phyloP scores from a whole-genome alignment of 768 basidiomycete species.

The Calvatia gigantea region DNA sequence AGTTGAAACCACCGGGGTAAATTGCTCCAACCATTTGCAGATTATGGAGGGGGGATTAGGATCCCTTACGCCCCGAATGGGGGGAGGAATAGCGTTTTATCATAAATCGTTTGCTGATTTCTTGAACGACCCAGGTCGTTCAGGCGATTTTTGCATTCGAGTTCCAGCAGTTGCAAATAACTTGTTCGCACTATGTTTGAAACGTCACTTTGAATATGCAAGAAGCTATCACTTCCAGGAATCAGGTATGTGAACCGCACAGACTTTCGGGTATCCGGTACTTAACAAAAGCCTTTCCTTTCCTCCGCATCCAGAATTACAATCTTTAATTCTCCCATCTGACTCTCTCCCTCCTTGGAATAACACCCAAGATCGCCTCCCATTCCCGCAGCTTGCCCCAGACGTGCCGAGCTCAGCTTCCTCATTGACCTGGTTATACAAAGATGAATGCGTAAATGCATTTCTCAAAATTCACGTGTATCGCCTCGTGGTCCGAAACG shows the following conservation, averaged over 20 bases:
- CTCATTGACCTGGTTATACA: background rate
- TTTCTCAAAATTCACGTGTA: background rate
- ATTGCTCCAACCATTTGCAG: background rate
- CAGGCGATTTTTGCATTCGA: background rate
- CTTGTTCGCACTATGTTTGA: background rate
- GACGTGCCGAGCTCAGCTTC: background rate
- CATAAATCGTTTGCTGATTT: slow-evolving; percentile 5
- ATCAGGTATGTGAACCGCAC: background rate
- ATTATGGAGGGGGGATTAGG: too few species aligned
- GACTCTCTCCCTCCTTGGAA: background rate
- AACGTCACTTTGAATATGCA: background rate
- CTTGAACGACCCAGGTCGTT: background rate
- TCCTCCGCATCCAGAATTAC: background rate
- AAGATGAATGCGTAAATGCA: background rate
- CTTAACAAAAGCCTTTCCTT: too few species aligned
- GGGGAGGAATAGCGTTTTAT: background rate
- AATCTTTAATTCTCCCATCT: background rate
- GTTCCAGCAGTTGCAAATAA: background rate
- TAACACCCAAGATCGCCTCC: background rate
- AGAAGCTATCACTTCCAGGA: background rate
- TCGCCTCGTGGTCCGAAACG: background rate
- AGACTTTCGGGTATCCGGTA: background rate
- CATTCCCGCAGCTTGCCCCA: background rate
- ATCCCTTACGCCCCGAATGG: background rate
- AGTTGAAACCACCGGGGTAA: background rate